These are phyloP conservation scores for Roridomyces roridus DNA, from an alignment of 768 basidiomycete genomes.

Conservation along the genomic window DNA sequence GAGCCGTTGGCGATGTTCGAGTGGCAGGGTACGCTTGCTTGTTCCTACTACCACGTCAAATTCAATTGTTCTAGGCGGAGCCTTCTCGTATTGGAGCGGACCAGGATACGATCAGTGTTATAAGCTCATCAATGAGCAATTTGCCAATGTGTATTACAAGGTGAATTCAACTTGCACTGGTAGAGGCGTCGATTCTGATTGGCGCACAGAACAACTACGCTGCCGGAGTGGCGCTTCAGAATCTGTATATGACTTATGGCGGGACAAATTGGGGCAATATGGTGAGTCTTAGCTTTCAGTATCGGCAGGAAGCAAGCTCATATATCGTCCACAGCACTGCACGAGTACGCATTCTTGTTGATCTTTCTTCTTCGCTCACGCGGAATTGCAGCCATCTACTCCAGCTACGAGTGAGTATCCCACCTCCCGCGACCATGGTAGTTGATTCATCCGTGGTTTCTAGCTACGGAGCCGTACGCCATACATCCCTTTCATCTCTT, in stretches of 20 bases:
- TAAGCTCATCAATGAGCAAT: conserved; percentile 43
- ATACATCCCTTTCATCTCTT: background rate
- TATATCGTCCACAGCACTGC: conserved; percentile 7
- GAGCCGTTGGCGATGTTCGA: conserved; percentile 44
- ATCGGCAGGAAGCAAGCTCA: background rate
- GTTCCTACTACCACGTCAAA: background rate
- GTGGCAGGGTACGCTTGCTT: conserved; percentile 39
- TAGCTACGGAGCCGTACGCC: conserved; percentile 36
- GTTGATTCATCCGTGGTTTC: no score
- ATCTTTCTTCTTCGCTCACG: background rate
- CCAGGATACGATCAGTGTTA: conserved; percentile 42
- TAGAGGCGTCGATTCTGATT: no score
- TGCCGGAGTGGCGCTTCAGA: conserved; percentile 38
- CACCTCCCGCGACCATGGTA: background rate
- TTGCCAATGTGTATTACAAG: conserved; percentile 40
- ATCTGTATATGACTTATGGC: conserved; percentile 46
- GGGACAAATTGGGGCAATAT: conserved; percentile 47
- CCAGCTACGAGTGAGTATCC: conserved; percentile 41
- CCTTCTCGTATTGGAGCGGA: conserved; percentile 46
- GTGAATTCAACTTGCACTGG: background rate
- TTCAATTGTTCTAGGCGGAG: conserved; percentile 26
- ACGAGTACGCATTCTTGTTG: no score
- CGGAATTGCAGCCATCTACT: conserved; percentile 34
- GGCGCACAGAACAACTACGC: conserved; percentile 46
- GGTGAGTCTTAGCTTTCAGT: conserved; percentile 1